phyloP scores from a whole-genome alignment of 208 protist genomes.

The Crithidia sp. region DNA sequence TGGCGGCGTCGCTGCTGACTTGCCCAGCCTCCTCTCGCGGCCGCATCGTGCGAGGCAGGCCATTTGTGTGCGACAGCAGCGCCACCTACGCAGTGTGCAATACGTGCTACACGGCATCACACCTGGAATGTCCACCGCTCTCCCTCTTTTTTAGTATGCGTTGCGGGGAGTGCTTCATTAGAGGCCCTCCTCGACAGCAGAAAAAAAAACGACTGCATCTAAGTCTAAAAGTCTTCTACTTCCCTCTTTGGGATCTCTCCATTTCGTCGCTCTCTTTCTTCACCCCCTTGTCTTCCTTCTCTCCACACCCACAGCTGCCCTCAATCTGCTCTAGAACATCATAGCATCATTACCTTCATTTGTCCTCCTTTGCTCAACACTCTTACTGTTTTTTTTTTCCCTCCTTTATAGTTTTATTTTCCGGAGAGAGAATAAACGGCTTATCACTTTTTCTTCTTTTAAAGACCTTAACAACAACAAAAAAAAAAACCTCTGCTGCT shows the following conservation, averaged over 20 bases:
- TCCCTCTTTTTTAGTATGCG: too few species aligned
- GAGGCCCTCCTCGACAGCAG: too few species aligned
- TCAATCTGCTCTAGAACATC: conserved; percentile 12
- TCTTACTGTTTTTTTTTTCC: conserved; percentile 19
- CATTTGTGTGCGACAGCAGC: too few species aligned
- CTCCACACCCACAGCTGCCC: background rate
- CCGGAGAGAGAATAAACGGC: conserved; percentile 15
- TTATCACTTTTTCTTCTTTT: conserved; percentile 8
- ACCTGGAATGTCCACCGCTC: too few species aligned
- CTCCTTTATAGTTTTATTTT: background rate
- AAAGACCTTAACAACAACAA: conserved; percentile 2
- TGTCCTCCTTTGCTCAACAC: background rate
- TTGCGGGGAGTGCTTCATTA: too few species aligned
- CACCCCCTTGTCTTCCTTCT: background rate
- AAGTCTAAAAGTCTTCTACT: too few species aligned
- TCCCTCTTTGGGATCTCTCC: background rate
- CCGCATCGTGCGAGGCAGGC: too few species aligned
- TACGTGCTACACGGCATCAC: too few species aligned
- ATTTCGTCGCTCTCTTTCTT: background rate
- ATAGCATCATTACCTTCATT: conserved; percentile 28
- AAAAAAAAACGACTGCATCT: too few species aligned
- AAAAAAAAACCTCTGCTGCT: conserved; percentile 6
- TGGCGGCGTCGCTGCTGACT: too few species aligned
- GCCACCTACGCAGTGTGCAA: too few species aligned
- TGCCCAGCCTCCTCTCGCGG: too few species aligned